A percentile compares a stretch with the other conserved stretches of the same genome.
Conservation (phyloP, 768 basidiomycete species). For the Hypholoma fasciculare region DNA sequence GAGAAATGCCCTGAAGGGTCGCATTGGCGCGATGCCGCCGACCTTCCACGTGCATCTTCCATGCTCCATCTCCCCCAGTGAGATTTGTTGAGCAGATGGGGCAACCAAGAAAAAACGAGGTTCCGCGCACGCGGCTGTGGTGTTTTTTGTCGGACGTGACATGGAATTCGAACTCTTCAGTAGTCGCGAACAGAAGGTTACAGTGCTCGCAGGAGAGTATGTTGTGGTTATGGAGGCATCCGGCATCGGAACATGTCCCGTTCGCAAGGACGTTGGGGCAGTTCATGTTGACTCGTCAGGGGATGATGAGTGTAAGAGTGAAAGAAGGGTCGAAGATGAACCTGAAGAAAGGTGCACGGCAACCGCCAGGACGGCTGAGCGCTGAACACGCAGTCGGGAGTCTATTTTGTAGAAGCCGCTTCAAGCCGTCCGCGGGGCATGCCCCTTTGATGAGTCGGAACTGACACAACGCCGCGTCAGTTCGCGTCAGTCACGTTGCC, state of each 20-base stretch:
- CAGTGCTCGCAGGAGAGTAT: constrained; percentile 40
- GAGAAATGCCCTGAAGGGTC: constrained; percentile 15
- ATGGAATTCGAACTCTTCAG: constrained; percentile 26
- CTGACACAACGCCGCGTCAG: background rate
- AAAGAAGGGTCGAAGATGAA: background rate
- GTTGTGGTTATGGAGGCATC: constrained; percentile 35
- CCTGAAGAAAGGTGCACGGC: background rate
- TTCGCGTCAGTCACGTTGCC: background rate
- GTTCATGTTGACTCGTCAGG: constrained; percentile 13
- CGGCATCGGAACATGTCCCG: constrained; percentile 32
- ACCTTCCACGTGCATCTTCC: constrained; percentile 19
- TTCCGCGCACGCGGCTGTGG: constrained; percentile 22
- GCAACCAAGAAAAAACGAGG: constrained; percentile 23
- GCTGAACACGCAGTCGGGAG: no score
- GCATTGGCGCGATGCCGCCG: constrained; percentile 12
- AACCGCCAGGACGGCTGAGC: no score
- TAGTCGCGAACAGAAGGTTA: constrained; percentile 28
- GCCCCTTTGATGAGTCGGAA: no score
- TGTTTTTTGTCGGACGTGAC: constrained; percentile 28
- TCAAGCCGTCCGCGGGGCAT: no score
- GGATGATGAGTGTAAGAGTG: background rate
- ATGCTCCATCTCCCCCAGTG: constrained; percentile 4
- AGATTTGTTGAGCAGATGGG: constrained; percentile 29
- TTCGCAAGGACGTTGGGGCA: constrained; percentile 36
- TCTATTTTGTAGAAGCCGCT: no score